phyloP scores from a whole-genome alignment of 2,329 filamentous ascomycete species.

The Lizonia empirigonia region DNA sequence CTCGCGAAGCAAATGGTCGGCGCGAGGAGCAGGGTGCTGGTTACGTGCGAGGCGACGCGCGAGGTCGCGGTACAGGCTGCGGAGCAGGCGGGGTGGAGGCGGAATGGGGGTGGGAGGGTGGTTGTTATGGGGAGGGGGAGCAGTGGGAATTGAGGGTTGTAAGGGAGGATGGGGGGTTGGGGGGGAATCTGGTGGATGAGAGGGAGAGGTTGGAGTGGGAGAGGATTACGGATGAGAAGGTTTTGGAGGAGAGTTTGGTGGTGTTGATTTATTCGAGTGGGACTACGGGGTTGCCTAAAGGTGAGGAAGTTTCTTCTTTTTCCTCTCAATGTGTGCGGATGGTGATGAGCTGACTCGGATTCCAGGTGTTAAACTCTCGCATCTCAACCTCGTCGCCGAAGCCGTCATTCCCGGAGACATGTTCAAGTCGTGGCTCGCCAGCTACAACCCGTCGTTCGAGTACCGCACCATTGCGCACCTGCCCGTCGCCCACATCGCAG shows the following conservation, averaged over 20 bases:
- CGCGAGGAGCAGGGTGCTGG: conserved; percentile 51
- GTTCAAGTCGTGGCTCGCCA: conserved; percentile 36
- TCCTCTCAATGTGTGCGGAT: too few species aligned
- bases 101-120: conserved; percentile 50
- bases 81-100: conserved; percentile 52
- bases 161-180: conserved; percentile 32
- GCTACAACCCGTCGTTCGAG: conserved; percentile 31
- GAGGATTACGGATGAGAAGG: conserved; percentile 57
- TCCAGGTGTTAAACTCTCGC: conserved; percentile 50
- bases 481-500: conserved; percentile 56
- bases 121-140: conserved; percentile 56
- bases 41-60: conserved; percentile 57
- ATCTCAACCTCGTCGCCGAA: conserved; percentile 53
- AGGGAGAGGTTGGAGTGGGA: conserved; percentile 59
- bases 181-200: conserved; percentile 34
- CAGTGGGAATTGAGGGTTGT: conserved; percentile 45
- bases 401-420: conserved; percentile 41
- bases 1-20: conserved; percentile 56
- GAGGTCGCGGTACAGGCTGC: conserved; percentile 57
- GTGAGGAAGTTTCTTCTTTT: too few species aligned
- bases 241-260: conserved; percentile 55
- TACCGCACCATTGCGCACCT: conserved; percentile 55
- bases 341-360: neutral
- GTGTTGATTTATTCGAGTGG: conserved; percentile 56
- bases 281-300: conserved; percentile 56